Evolutionary conservation across 176 grass and related monocot genomes (phyloP), one percentile per base, ranked within the genome.

Genomic region (Musa acuminata): DNA sequence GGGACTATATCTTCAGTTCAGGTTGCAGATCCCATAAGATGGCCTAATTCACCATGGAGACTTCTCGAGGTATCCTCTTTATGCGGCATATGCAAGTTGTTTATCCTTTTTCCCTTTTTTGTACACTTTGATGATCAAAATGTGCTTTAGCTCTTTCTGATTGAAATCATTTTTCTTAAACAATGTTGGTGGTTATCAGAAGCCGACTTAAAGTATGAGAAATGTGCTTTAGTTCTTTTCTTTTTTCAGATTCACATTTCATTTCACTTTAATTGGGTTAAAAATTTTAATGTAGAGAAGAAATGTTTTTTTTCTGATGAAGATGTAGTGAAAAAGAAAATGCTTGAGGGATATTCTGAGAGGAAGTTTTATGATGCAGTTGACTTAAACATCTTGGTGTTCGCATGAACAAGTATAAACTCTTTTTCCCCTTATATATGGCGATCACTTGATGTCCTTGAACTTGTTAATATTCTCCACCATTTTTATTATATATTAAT

Each of bases 11-110:
- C 90, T 80, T 83, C 71, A 29, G 64, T 87, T 79, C 78, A 84
- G 49, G n/a, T 87, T 59, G 84, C 88, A 2, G 94, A 98, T 66
- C 78, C 87, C 49, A 62, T 22, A 49, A 79, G 75, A 1, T 98
- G 94, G 94, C 82, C 87, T 72, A 83, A 80, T 64, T 97, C 93
- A 1, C 93, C 87, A 11, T 97, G 93, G 93, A 83, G 93, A 13
- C 84, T 85, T 77, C 90, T 97, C 35, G 83, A 93, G 89, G 93
- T 96, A 90, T 66, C 5, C 11, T 69, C 1, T 75, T 63, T 65
- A 19, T 72, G 49, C 13, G 7, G 19, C 17, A 22, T 52, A 65
- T 29, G 22, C 11, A 43, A 43, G 35, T 43, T 43, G 35, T 43
- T 43, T 43, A 13, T 67, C 19, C 6, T 64, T 64, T 43, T 26